Conservation (phyloP, 495 filamentous ascomycete genomes). For the Penicillium chermesinum region DNA sequence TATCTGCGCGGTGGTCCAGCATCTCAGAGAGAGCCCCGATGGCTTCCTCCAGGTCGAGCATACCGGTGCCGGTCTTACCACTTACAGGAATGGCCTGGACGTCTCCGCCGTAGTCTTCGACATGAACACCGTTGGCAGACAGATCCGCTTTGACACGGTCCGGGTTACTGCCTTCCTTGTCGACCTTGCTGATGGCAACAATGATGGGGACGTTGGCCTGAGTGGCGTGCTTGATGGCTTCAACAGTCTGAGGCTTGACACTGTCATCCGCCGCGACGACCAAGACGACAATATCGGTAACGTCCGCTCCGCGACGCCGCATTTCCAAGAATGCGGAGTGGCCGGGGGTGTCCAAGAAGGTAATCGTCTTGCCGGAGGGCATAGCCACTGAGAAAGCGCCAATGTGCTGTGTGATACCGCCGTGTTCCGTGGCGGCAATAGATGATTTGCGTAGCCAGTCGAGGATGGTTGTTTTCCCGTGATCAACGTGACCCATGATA, state of each 20-base stretch:
- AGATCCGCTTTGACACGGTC: slow-evolving; percentile 87
- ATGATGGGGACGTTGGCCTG: slow-evolving; percentile 91
- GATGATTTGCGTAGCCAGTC: slow-evolving; percentile 93
- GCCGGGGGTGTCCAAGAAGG: slow-evolving; percentile 95
- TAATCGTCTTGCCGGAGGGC: slow-evolving; percentile 79
- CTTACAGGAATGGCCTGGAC: slow-evolving; percentile 86
- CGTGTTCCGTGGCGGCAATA: slow-evolving; percentile 83
- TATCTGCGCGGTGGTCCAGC: slow-evolving; percentile 80
- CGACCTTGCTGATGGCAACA: slow-evolving; percentile 97
- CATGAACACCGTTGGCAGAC: slow-evolving; percentile 74
- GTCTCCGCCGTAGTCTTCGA: slow-evolving; percentile 94
- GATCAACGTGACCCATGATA: slow-evolving; percentile 99
- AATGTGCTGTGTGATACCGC: slow-evolving; percentile 98
- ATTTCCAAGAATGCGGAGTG: slow-evolving; percentile 94
- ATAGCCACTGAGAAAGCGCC: slow-evolving; percentile 94
- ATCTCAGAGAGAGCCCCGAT: slow-evolving; percentile 79
- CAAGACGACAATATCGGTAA: slow-evolving; percentile 94
- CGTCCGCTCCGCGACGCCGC: slow-evolving; percentile 90
- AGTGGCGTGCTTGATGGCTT: slow-evolving; percentile 92
- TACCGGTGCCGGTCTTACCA: slow-evolving; percentile 90
- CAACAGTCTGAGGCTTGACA: slow-evolving; percentile 94
- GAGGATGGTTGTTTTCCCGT: slow-evolving; percentile 95
- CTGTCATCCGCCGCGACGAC: slow-evolving; percentile 97
- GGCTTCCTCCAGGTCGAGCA: slow-evolving; percentile 88
- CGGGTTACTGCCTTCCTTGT: slow-evolving; percentile 73